A percentile compares a stretch with the other conserved stretches of the same genome.
phyloP scores from a whole-genome alignment of 768 basidiomycete species.

The Cystofilobasidium macerans region DNA sequence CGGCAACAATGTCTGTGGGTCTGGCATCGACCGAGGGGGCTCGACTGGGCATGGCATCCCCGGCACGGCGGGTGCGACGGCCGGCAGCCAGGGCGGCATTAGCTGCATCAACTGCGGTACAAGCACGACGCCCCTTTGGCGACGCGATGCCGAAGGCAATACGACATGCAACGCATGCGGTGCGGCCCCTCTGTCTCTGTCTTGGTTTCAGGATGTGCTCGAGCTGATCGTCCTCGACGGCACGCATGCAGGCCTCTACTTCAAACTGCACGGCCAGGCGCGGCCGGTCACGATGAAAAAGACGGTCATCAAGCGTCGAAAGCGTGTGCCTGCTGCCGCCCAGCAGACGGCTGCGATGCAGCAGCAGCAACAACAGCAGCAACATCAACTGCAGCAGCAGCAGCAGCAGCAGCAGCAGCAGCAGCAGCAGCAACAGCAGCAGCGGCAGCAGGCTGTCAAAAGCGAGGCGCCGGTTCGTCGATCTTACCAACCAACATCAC shows the following conservation, averaged over 20 bases:
- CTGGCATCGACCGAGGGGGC: background rate
- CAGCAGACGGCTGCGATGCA: too few relatives aligned
- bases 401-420: conserved; percentile 3
- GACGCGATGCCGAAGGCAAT: conserved; percentile 43
- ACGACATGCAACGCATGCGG: conserved; percentile 45
- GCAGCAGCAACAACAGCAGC: conserved; percentile 9
- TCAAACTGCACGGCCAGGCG: conserved; percentile 93
- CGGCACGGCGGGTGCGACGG: conserved; percentile 28
- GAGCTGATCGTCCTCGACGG: conserved; percentile 24
- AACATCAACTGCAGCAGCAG: conserved; percentile 5
- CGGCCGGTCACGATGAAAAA: conserved; percentile 98
- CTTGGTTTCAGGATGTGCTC: background rate
- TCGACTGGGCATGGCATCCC: conserved; percentile 26
- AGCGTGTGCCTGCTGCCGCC: conserved; percentile 80
- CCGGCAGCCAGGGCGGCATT: conserved; percentile 36
- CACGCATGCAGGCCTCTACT: conserved; percentile 66
- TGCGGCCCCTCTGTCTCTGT: conserved; percentile 29
- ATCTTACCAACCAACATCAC: too few relatives aligned
- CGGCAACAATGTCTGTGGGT: background rate
- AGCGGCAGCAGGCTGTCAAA: background rate
- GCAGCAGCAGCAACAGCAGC: conserved; percentile 11
- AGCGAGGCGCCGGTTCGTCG: background rate
- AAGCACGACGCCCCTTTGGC: conserved; percentile 43
- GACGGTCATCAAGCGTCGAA: conserved; percentile 93
- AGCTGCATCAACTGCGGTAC: conserved; percentile 39